phyloP scores from a whole-genome alignment of 805 yeast species.

The Starmera quercuum region DNA sequence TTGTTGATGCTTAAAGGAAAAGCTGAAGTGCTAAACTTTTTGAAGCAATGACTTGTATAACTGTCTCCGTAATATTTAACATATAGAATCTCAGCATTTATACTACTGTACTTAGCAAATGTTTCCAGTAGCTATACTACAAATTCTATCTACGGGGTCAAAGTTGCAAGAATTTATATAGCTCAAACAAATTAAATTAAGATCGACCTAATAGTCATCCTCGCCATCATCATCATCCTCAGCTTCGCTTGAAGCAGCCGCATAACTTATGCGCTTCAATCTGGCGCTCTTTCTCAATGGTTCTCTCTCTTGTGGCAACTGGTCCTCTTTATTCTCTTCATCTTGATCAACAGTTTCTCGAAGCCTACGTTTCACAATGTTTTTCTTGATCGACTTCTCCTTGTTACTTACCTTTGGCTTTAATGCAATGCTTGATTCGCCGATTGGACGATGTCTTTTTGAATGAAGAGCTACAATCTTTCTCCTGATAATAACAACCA shows the following conservation, averaged over 20 bases:
- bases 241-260: constrained; percentile 9
- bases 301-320: constrained; percentile 2
- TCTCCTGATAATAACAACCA: constrained; percentile 24
- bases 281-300: constrained; percentile 39
- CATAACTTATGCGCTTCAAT: constrained; percentile 28
- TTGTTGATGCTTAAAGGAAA: constrained; percentile 65
- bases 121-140: too few relatives aligned
- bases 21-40: constrained; percentile 53
- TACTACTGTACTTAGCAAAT: too few relatives aligned
- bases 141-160: too few relatives aligned
- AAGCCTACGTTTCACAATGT: constrained; percentile 2
- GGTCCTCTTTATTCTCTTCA: constrained; percentile 5
- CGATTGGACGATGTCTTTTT: constrained; percentile 9
- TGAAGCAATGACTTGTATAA: constrained; percentile 33
- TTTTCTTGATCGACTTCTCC: constrained; percentile 16
- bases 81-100: too few relatives aligned
- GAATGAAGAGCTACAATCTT: constrained; percentile 22
- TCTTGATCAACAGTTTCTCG: constrained; percentile 8
- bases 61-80: too few relatives aligned
- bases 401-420: constrained; percentile 7
- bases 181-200: too few relatives aligned
- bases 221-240: constrained; percentile 12
- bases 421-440: constrained; percentile 6
- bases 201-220: too few relatives aligned
- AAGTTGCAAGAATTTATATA: too few relatives aligned